A percentile compares a stretch with the other conserved stretches of the same genome.
phyloP scores from a whole-genome alignment of 176 grass and related monocot genomes.

The Alloteropsis semialata region DNA sequence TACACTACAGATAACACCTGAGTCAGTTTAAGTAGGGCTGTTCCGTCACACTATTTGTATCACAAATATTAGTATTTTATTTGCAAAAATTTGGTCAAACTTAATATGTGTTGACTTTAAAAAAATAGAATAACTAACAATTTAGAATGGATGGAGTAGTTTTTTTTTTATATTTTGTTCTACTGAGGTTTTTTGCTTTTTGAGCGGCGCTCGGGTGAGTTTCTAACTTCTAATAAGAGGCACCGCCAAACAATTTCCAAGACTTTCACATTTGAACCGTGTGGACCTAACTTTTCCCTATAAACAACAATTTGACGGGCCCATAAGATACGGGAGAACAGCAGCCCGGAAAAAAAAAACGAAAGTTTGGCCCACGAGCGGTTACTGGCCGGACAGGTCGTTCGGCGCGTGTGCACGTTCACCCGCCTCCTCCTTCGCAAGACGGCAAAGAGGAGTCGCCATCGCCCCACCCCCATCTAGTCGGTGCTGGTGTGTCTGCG shows the following conservation, averaged over 20 bases:
- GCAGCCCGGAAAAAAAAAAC: neutral
- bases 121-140: too few species aligned
- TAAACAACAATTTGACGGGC: neutral
- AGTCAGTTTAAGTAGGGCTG: too few species aligned
- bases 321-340: neutral
- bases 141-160: too few species aligned
- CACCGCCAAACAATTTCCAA: neutral
- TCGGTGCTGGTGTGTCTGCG: neutral
- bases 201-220: too few species aligned
- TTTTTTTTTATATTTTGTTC: too few species aligned
- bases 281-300: neutral
- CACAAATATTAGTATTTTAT: too few species aligned
- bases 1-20: too few species aligned
- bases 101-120: too few species aligned
- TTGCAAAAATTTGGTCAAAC: too few species aligned
- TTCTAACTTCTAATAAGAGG: neutral
- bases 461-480: slow-evolving; percentile 19
- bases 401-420: slow-evolving; percentile 10
- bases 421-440: neutral
- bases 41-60: too few species aligned
- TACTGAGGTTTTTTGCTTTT: too few species aligned
- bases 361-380: slow-evolving; percentile 26
- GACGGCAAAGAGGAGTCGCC: slow-evolving; percentile 21
- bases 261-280: neutral
- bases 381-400: slow-evolving; percentile 13